Percentiles rank a stretch among this genome's conserved stretches.
Conservation (phyloP, 345 rosid genomes). For the Salix purpurea region DNA sequence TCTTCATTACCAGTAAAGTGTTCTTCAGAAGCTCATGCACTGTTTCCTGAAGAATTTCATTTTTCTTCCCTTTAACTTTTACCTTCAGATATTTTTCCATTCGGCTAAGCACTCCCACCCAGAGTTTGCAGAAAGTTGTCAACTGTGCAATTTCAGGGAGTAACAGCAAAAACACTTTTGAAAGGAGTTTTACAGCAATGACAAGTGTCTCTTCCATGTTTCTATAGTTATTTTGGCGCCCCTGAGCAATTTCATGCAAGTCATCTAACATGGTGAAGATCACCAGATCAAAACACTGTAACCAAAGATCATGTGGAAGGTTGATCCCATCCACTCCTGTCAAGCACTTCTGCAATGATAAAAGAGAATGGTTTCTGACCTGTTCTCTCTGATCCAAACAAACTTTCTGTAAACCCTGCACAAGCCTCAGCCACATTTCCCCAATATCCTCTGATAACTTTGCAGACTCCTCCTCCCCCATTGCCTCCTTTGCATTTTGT, state of each 20-base stretch:
- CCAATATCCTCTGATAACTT: constrained; percentile 75
- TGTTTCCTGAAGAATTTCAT: constrained; percentile 85
- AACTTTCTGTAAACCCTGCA: constrained; percentile 91
- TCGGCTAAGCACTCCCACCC: constrained; percentile 87
- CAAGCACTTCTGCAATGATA: constrained; percentile 82
- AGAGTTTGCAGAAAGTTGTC: constrained; percentile 83
- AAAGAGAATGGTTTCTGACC: constrained; percentile 84
- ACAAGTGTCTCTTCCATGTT: constrained; percentile 93
- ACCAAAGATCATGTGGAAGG: constrained; percentile 68
- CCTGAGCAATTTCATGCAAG: constrained; percentile 87
- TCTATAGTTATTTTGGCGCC: constrained; percentile 80
- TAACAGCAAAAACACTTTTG: constrained; percentile 70
- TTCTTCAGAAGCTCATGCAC: constrained; percentile 87
- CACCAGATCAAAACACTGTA: constrained; percentile 83
- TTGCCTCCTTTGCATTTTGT: constrained; percentile 59
- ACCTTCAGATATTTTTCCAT: constrained; percentile 93
- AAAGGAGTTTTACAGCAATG: constrained; percentile 71
- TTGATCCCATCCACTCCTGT: constrained; percentile 68
- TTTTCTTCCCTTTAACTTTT: constrained; percentile 79
- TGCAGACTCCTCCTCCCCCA: constrained; percentile 69
- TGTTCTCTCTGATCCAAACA: constrained; percentile 99
- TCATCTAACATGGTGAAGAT: constrained; percentile 95
- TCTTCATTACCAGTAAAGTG: constrained; percentile 77
- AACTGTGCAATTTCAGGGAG: constrained; percentile 65
- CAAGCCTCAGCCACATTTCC: constrained; percentile 97